Evolutionary conservation across 192 early-diverging fungal genomes (phyloP).

Genomic region (Chytriomyces sp.): DNA sequence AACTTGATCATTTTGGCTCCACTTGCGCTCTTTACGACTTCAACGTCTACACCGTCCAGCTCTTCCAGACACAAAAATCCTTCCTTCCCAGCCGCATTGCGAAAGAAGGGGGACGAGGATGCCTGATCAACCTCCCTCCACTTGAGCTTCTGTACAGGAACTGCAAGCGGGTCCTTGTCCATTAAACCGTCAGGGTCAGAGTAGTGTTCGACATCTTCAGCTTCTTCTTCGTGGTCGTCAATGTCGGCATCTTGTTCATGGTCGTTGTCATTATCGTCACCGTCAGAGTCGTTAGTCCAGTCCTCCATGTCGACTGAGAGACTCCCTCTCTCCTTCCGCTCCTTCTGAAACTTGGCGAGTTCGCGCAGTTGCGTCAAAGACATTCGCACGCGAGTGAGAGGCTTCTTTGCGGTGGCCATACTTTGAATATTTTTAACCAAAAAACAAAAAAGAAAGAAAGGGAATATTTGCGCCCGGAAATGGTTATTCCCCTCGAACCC

Average conservation of each 20-base stretch:
- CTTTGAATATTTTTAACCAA: background rate
- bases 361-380: background rate
- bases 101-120: background rate
- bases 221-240: background rate
- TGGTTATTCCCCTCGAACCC: background rate
- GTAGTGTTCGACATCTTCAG: background rate
- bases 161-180: background rate
- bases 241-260: background rate
- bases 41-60: constrained; percentile 80
- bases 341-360: background rate
- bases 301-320: background rate
- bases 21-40: constrained; percentile 64
- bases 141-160: constrained; percentile 3
- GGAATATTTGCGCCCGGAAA: background rate
- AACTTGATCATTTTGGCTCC: constrained; percentile 77
- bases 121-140: constrained; percentile 6
- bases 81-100: constrained; percentile 38
- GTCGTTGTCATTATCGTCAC: background rate
- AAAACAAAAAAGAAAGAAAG: constrained; percentile 4
- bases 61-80: constrained; percentile 87
- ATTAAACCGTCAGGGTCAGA: background rate
- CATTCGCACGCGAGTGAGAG: background rate
- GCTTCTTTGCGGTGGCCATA: background rate
- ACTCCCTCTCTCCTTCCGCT: background rate
- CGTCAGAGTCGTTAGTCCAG: background rate